phyloP scores from a whole-genome alignment of 176 grass and related monocot species.

The Cenchrus purpureus region DNA sequence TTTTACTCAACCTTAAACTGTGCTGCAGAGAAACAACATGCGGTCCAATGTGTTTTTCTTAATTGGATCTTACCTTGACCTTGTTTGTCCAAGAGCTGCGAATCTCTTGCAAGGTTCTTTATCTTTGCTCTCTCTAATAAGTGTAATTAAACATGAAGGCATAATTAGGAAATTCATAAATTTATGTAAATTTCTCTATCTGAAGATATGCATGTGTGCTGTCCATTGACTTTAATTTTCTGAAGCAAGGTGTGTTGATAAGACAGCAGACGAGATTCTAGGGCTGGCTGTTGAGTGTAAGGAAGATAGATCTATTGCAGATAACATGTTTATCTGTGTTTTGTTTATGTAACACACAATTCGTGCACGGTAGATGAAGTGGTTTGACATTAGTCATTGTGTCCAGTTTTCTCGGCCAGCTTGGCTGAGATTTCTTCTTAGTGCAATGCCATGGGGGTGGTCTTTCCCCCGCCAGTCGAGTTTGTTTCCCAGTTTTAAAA shows the following conservation, averaged over 20 bases:
- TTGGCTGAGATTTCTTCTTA: no score
- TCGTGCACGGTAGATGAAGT: not conserved
- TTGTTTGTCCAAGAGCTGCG: no score
- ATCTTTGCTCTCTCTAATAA: no score
- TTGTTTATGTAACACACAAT: not conserved
- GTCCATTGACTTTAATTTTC: constrained; percentile 22
- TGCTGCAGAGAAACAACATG: not conserved
- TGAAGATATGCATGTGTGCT: not conserved
- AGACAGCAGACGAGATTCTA: not conserved
- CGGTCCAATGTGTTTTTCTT: not conserved
- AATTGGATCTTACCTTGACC: not conserved
- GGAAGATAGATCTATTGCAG: not conserved
- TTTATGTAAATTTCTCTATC: no score
- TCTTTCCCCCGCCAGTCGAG: no score
- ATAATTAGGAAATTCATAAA: no score
- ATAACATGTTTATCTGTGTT: not conserved
- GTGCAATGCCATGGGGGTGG: no score
- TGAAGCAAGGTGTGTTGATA: constrained; percentile 7
- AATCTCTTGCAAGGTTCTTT: no score
- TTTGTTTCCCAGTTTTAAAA: not conserved
- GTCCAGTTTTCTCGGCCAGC: no score
- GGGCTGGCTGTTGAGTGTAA: constrained; percentile 13
- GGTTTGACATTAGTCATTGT: not conserved
- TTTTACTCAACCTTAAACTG: not conserved
- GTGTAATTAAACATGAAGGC: no score